A percentile compares a stretch with the other conserved stretches of the same genome.
phyloP scores from a whole-genome alignment of 140 eudicot species.

The Flaveria floridana region DNA sequence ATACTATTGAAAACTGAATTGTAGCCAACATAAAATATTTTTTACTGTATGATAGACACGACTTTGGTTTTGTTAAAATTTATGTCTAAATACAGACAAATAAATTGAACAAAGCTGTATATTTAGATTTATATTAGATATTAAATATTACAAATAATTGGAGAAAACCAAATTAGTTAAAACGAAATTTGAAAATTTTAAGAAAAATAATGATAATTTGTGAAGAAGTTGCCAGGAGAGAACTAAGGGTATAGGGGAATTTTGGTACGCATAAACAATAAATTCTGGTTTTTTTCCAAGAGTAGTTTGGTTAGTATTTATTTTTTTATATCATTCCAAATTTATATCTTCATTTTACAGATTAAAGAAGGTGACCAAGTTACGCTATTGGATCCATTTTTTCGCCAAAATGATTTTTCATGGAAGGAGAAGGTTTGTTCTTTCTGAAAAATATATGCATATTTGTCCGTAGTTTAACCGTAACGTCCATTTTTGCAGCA shows the following conservation, averaged over 20 bases:
- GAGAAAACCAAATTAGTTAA: too few relatives aligned
- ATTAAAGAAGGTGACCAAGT: slow-evolving; percentile 86
- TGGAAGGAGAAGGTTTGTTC: slow-evolving; percentile 80
- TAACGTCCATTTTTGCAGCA: slow-evolving; percentile 39
- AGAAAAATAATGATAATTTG: too few relatives aligned
- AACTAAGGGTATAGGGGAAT: not conserved
- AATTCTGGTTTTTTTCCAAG: not conserved
- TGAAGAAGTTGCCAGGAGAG: too few relatives aligned
- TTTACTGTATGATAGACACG: not conserved
- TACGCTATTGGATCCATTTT: slow-evolving; percentile 73
- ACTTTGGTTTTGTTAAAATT: not conserved
- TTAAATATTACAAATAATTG: not conserved
- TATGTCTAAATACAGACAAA: not conserved
- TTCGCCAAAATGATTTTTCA: slow-evolving; percentile 55
- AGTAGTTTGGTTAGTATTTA: not conserved
- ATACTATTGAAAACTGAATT: not conserved
- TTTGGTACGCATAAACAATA: not conserved
- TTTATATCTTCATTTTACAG: slow-evolving; percentile 33
- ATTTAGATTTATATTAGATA: not conserved
- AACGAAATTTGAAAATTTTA: too few relatives aligned
- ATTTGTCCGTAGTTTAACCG: not conserved
- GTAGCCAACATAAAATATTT: not conserved
- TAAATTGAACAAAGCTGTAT: not conserved
- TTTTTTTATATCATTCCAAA: not conserved
- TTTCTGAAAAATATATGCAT: not conserved